phyloP scores from a whole-genome alignment of 129 eudicot genomes.

The Tagetes patula region DNA sequence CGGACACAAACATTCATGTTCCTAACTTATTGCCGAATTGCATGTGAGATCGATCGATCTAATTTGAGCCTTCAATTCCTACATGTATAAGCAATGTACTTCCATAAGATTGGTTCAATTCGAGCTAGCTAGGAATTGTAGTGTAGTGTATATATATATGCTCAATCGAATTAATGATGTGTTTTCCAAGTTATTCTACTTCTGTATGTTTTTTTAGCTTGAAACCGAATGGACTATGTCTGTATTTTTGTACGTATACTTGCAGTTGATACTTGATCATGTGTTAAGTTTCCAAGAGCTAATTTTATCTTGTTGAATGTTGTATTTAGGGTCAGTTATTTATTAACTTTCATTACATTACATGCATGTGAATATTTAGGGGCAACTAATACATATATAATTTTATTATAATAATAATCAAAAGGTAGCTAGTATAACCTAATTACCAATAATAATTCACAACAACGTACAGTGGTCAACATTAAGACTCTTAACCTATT shows the following conservation, averaged over 20 bases:
- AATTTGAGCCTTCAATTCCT: neutral
- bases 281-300: neutral
- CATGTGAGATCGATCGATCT: too few species aligned
- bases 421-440: too few species aligned
- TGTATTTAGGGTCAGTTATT: neutral
- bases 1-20: too few species aligned
- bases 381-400: too few species aligned
- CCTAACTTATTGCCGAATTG: too few species aligned
- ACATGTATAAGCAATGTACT: constrained; percentile 21
- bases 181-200: neutral
- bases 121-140: too few species aligned
- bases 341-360: neutral
- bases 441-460: too few species aligned
- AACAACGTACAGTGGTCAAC: too few species aligned
- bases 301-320: neutral
- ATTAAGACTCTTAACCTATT: too few species aligned
- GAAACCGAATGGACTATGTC: neutral
- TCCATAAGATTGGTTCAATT: constrained; percentile 20
- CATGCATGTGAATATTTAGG: too few species aligned
- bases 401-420: too few species aligned
- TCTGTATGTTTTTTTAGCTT: neutral
- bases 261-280: neutral
- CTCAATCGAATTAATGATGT: neutral
- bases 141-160: too few species aligned
- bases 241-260: neutral